Percentiles rank a stretch among this genome's conserved stretches.
Evolutionary conservation across 768 basidiomycete species (phyloP).

Genomic region (Trametes sanguinea): DNA sequence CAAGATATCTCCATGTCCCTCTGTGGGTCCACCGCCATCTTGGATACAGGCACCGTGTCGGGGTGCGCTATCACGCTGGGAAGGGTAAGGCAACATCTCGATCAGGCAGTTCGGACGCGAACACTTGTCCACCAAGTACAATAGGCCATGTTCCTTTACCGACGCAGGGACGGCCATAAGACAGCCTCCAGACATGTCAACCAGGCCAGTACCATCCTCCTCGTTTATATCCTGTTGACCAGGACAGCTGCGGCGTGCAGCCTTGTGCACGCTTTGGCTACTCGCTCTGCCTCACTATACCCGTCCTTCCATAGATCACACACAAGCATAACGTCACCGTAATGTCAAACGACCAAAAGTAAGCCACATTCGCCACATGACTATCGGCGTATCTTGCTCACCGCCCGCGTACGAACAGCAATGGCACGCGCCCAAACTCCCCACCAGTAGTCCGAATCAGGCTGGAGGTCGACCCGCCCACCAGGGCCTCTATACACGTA

Average conservation of each 20-base stretch:
- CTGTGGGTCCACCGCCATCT: conserved; percentile 5
- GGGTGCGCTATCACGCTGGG: neutral
- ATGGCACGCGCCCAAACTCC: neutral
- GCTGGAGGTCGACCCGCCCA: neutral
- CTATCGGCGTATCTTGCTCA: neutral
- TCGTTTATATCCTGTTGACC: neutral
- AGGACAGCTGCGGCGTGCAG: neutral
- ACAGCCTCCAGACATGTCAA: neutral
- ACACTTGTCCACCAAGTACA: neutral
- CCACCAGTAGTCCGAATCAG: neutral
- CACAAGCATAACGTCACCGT: neutral
- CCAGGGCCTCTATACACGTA: neutral
- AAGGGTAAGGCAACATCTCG: neutral
- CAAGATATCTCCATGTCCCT: neutral
- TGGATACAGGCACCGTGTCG: conserved; percentile 7
- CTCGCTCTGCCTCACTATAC: neutral
- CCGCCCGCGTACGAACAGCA: neutral
- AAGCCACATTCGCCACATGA: neutral
- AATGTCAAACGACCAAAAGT: neutral
- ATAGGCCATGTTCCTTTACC: neutral
- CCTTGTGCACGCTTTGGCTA: neutral
- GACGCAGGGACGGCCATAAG: neutral
- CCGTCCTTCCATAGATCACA: neutral
- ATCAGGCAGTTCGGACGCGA: conserved; percentile 3
- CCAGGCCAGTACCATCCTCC: neutral